Base-by-base conservation (phyloP, 306 rosid genomes). In the Clitoria ternatea region DNA sequence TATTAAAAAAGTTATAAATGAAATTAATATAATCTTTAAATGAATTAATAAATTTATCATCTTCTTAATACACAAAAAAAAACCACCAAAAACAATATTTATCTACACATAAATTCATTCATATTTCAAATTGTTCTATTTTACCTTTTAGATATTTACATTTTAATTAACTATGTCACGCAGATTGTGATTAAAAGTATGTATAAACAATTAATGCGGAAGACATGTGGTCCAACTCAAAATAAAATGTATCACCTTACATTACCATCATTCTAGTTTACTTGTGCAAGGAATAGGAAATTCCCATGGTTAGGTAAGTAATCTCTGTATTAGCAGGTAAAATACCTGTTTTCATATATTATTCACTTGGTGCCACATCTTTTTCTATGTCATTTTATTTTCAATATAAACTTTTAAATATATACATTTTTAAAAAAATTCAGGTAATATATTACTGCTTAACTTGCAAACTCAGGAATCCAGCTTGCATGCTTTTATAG, bases 361-460 rank as follows among this genome's bases (percentile, higher is more conserved):
- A 43, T 24, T 56, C 56, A 22, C 66, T 55, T 1, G 89, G 74
- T 85, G 69, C 35, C 61, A 54, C 0, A 81, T 82, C 79, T 30
- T 72, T 77, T 53, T 87, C 89, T 43, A 15, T 23, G 40, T 67
- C 17, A 66, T 4, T 36, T 66, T 27, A 48, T n/a, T 57, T 30
- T 14, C 47, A 24, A 30, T 7, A 27, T 9, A 2, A 0, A 63
- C 15, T 13, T 13, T 60, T 5, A 32, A 11, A 4, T 18, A 30
- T 29, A 17, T 67, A 6, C 14, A 2, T 18, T 36, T 32, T 48
- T 18, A 0, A 13, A 6, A 6, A 2, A 13, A 26, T 26, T 8
- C 40, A 26, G 17, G n/a, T 40, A 18, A 49, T 70, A 52, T 23
- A 65, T 42, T 4, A 8, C 24, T 14, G 19, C 50, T 36, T 72